Evolutionary conservation across 2,329 filamentous ascomycete species (phyloP), one percentile per base, ranked within the genome.

Genomic region (Penicillium decumbens): DNA sequence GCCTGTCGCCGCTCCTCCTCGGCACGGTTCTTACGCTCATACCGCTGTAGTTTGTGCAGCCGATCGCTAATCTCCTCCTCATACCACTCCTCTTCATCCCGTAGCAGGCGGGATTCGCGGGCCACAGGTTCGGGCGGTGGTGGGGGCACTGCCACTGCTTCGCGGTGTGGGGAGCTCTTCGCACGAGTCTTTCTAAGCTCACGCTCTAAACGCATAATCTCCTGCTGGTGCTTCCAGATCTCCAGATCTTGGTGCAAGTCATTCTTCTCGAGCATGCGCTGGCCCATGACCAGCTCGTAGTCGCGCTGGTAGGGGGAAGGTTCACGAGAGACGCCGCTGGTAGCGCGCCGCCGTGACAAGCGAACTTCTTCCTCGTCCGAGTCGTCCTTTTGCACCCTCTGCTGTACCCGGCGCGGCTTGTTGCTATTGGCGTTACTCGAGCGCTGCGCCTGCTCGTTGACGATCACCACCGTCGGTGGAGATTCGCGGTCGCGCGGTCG

Each of bases 51-150:
- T 29, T 62, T 60, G 32, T 65, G 69, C 43, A 71, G 62, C 42
- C 70, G 69, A 39, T 71, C 67, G 45, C 62, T 65, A 40, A 68
- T 65, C 52, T 70, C 70, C 15, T 70, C 64, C 68, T 75, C 57
- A 65, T 73, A 57, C 65, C 68, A 57, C 51, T 75, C 71, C 10
- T 78, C 74, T 46, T 74, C 69, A 43, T 74, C 58, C 32, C 58
- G 65, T 20, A 65, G 53, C 38, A 65, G 49, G 23, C 65, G 65
- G 28, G 56, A 48, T 9, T 67, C 62, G 12, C 59, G 55, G 10
- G 18, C 8, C 8, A 3, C 27, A 6, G 8, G 7, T 28, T 28
- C 27, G 27, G 8, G 27, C 27, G 27, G 27, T 6, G 27, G 18
- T 15, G 33, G 32, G 8, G 32, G 32, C 30, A 13, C 12, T 3